phyloP scores from a whole-genome alignment of 2,329 filamentous ascomycete genomes.

The Colletotrichum salicis region DNA sequence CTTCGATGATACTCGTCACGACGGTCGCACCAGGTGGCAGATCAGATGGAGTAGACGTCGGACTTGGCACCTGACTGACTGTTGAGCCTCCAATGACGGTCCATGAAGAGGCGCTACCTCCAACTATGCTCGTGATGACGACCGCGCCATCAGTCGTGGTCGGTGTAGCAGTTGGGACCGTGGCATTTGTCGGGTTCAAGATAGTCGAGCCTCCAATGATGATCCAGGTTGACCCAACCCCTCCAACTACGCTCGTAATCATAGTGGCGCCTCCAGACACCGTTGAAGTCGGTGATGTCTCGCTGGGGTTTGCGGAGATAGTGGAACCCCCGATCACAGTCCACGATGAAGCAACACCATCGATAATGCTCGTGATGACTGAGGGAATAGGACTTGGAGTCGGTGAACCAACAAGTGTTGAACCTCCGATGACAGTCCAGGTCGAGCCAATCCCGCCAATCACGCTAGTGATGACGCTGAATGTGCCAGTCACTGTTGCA shows the following conservation, averaged over 20 bases:
- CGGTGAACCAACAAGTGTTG: neutral
- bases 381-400: neutral
- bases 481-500: neutral
- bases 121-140: constrained; percentile 9
- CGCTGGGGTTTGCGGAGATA: neutral
- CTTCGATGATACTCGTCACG: constrained; percentile 6
- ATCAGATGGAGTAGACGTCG: neutral
- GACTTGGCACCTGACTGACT: neutral
- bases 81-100: constrained; percentile 7
- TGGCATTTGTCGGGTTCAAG: neutral
- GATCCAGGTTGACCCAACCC: neutral
- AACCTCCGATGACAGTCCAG: neutral
- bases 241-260: constrained; percentile 10
- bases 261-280: neutral
- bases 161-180: neutral
- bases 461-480: constrained; percentile 1
- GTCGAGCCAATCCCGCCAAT: neutral
- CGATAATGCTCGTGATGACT: neutral
- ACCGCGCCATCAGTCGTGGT: neutral
- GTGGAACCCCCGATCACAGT: neutral
- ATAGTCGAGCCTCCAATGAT: neutral
- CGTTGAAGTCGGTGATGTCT: neutral
- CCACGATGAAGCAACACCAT: neutral
- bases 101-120: neutral
- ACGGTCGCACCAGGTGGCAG: neutral